phyloP scores from a whole-genome alignment of 345 rosid species.

The Sonneratia caseolaris region DNA sequence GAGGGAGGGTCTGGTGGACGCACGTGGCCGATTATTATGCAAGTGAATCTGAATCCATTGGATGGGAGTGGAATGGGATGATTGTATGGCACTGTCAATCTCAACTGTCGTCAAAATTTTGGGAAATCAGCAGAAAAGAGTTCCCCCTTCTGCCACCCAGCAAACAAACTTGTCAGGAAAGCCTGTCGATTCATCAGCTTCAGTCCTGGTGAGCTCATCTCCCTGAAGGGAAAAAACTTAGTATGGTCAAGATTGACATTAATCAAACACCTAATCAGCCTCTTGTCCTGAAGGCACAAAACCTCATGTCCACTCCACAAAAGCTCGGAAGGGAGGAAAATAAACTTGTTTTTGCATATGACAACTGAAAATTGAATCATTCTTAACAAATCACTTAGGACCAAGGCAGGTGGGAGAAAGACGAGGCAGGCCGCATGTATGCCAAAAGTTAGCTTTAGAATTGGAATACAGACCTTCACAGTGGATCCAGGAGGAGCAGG shows the following conservation, averaged over 20 bases:
- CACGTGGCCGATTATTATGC: background rate
- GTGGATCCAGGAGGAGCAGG: background rate
- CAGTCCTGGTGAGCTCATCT: background rate
- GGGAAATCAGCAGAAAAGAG: conserved; percentile 20
- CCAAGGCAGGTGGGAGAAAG: background rate
- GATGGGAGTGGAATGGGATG: conserved; percentile 25
- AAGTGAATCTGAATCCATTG: conserved; percentile 19
- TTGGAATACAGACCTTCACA: background rate
- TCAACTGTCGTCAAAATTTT: conserved; percentile 1
- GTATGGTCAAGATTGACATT: background rate
- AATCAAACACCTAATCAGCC: background rate
- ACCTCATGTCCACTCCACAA: too few species aligned
- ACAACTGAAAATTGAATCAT: background rate
- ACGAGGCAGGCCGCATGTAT: background rate
- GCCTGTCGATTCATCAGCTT: background rate
- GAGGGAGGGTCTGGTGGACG: background rate
- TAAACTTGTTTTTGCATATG: background rate
- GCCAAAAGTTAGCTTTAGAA: background rate
- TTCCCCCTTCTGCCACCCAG: conserved; percentile 30
- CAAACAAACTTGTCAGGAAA: background rate
- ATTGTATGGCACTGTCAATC: conserved; percentile 1
- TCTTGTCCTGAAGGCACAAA: background rate
- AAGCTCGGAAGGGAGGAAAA: background rate
- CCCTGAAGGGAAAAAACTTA: background rate
- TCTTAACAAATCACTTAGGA: background rate